Evolutionary conservation across 306 rosid genomes (phyloP).

Genomic region (Quercus aquifolioides): DNA sequence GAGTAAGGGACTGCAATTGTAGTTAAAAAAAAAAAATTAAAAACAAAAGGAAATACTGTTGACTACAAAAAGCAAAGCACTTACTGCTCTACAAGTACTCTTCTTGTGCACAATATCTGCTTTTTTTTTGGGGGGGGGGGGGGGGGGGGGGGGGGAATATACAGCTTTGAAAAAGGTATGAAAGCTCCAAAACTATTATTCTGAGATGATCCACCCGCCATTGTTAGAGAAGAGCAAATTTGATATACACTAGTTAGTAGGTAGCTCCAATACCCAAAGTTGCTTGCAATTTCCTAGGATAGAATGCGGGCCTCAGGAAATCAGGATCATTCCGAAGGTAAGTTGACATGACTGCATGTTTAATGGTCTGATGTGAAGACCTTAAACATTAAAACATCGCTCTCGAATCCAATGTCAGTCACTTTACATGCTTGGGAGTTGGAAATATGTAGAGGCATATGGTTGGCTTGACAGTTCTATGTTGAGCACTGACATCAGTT

Average conservation of each 20-base stretch:
- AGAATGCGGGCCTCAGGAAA: conserved; percentile 17
- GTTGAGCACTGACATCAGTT: neutral
- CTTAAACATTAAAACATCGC: neutral
- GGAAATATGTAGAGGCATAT: conserved; percentile 2
- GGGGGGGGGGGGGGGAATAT: neutral
- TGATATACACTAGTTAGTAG: conserved; percentile 14
- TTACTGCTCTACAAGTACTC: conserved; percentile 24
- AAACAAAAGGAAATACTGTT: neutral
- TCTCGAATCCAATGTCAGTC: conserved; percentile 16
- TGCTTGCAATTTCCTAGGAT: conserved; percentile 23
- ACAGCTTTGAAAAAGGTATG: conserved; percentile 24
- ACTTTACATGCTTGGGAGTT: conserved; percentile 26
- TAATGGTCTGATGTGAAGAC: neutral
- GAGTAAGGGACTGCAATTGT: conserved; percentile 32
- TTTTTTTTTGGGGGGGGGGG: neutral
- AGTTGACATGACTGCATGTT: conserved; percentile 14
- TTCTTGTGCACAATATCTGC: conserved; percentile 1
- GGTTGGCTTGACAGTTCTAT: conserved; percentile 13
- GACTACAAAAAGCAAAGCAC: conserved; percentile 7
- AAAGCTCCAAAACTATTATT: conserved; percentile 21
- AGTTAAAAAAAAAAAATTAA: neutral
- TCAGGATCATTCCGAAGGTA: conserved; percentile 21
- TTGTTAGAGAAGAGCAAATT: conserved; percentile 21
- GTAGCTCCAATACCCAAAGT: conserved; percentile 13
- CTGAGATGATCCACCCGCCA: conserved; percentile 20